Evolutionary conservation across 2,329 filamentous ascomycete genomes (phyloP).

Genomic region (Neofusicoccum parvum): DNA sequence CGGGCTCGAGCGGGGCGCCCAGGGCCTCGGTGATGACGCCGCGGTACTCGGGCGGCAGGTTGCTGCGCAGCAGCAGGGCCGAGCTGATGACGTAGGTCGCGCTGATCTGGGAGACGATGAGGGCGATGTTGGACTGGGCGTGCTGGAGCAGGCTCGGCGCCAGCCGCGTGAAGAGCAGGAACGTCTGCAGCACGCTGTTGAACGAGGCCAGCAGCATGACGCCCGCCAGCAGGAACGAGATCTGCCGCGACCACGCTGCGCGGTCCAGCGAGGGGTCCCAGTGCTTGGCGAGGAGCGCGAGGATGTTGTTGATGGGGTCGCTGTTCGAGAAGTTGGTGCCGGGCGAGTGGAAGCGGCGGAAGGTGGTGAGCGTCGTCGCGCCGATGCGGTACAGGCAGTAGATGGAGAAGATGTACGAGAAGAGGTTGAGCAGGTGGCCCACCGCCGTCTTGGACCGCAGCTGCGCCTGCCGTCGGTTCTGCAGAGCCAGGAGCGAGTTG

Average conservation of each 20-base stretch:
- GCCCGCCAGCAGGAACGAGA: constrained; percentile 80
- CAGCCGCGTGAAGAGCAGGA: constrained; percentile 77
- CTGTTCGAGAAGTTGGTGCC: constrained; percentile 63
- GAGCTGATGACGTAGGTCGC: constrained; percentile 85
- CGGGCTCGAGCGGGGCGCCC: constrained; percentile 71
- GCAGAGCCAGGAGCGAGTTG: constrained; percentile 65
- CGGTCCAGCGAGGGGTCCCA: constrained; percentile 84
- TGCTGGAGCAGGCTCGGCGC: constrained; percentile 71
- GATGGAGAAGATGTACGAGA: constrained; percentile 69
- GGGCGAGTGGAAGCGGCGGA: constrained; percentile 56
- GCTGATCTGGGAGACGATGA: constrained; percentile 77
- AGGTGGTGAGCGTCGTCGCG: constrained; percentile 68
- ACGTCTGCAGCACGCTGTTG: constrained; percentile 81
- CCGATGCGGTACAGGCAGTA: constrained; percentile 85
- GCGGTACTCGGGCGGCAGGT: constrained; percentile 75
- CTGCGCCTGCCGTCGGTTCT: constrained; percentile 64
- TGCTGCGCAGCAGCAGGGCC: constrained; percentile 74
- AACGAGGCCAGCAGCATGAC: constrained; percentile 81
- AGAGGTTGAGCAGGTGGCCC: constrained; percentile 66
- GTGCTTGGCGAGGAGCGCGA: constrained; percentile 78
- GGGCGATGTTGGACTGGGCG: constrained; percentile 75
- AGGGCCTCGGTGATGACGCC: constrained; percentile 76
- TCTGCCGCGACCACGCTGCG: constrained; percentile 79
- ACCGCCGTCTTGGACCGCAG: constrained; percentile 67
- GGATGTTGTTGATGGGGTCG: constrained; percentile 81